Percentiles rank a stretch among this genome's conserved stretches.
Evolutionary conservation across 305 asterid species (phyloP).

Genomic region (Striga hermonthica): DNA sequence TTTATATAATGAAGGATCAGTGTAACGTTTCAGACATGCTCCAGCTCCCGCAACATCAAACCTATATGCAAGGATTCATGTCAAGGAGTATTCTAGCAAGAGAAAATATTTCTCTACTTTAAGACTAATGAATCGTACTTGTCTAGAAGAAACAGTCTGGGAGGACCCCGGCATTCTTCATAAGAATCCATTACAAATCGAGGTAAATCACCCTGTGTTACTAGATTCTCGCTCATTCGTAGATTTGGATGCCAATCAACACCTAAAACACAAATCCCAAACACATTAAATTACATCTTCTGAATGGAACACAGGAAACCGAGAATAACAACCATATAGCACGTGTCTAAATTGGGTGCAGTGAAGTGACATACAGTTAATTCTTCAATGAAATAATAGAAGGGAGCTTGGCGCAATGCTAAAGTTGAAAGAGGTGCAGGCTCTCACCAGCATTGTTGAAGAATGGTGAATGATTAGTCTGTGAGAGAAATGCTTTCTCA

Average conservation of each 20-base stretch:
- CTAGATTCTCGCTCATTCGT: constrained; percentile 53
- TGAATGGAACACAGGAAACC: constrained; percentile 17
- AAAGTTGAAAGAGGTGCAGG: constrained; percentile 28
- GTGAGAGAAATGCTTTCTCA: constrained; percentile 78
- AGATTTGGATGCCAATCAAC: constrained; percentile 73
- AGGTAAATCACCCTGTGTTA: constrained; percentile 75
- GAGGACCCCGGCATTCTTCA: constrained; percentile 94
- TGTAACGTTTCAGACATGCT: constrained; percentile 76
- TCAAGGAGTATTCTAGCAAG: constrained; percentile 19
- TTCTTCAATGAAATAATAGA: constrained; percentile 11
- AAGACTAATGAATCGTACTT: constrained; percentile 47
- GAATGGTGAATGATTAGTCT: constrained; percentile 67
- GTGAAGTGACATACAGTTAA: constrained; percentile 24
- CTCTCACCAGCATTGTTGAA: constrained; percentile 64
- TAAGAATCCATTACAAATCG: constrained; percentile 87
- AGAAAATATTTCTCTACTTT: constrained; percentile 8
- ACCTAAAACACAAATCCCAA: constrained; percentile 45
- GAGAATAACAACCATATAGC: constrained; percentile 15
- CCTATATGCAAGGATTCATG: constrained; percentile 40
- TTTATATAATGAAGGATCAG: constrained; percentile 74
- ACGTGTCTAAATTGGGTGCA: constrained; percentile 8
- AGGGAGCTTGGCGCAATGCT: constrained; percentile 7
- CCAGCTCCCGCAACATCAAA: constrained; percentile 92
- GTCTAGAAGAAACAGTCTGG: constrained; percentile 86
- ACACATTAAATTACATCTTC: constrained; percentile 19